Base-by-base conservation (phyloP, 2,329 filamentous ascomycete species). In the Periconia macrospinosa region DNA sequence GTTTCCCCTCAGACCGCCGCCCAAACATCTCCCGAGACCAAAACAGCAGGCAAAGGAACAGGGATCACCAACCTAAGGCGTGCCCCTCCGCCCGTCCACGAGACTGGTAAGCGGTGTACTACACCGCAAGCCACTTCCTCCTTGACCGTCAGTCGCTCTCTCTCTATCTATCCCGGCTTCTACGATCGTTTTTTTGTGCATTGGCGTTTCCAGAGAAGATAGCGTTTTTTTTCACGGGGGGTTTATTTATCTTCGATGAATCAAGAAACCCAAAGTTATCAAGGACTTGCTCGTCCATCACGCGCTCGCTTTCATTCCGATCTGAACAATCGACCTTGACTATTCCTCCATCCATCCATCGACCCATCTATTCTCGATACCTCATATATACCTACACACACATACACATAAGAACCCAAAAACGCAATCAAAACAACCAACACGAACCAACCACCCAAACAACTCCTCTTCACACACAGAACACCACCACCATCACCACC, bases 271-370 rank as follows among this genome's bases (percentile, higher is more conserved):
- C 33, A 14, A 14, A 35, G 35, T 45, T n/a, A 37, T 5, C 41
- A 41, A 30, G 54, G 52, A 55, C 47, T 35, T 35, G 45, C 10
- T 44, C 42, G 56, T 58, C 53, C 50, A 13, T 33, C n/a, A 27
- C 50, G 42, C 57, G 19, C 13, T 53, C 51, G 41, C 19, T 59
- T 48, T 27, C 18, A 6, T 37, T 10, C 11, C 11, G 5, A 37
- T 37, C 33, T 13, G 33, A 37, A 37, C 15, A 37, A 27, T 8
- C 23, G n/a, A 27, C 23, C 23, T 27, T 27, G 23, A 27, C 23
- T 8, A 27, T 27, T 27, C 23, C 23, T 3, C 3, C 8, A 27
- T 27, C 23, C 23, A 8, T 27, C 23, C 23, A 27, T 27, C 23
- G 23, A 27, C 5, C 23, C 3, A n/a, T n/a, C 23, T 8, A 27